phyloP scores from a whole-genome alignment of 495 filamentous ascomycete species.

The Neurospora pannonica region DNA sequence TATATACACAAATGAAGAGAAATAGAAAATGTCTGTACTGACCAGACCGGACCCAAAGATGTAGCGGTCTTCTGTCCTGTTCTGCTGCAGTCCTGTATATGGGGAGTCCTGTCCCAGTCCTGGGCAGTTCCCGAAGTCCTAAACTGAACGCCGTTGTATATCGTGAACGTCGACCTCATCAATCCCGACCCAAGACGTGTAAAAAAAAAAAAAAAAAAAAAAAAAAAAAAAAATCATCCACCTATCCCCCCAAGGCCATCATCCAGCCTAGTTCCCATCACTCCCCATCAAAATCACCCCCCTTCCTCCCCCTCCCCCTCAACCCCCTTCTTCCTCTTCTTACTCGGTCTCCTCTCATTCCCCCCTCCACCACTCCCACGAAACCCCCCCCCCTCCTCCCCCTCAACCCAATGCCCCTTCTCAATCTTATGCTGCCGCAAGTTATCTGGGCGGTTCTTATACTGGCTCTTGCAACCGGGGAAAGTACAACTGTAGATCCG shows the following conservation, averaged over 20 bases:
- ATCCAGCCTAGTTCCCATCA: neutral
- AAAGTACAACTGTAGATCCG: slow-evolving; percentile 38
- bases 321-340: slow-evolving; percentile 29
- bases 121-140: neutral
- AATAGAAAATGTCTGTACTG: neutral
- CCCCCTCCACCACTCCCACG: neutral
- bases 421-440: slow-evolving; percentile 41
- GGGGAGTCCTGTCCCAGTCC: neutral
- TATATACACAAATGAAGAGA: neutral
- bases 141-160: neutral
- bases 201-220: neutral
- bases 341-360: slow-evolving; percentile 25
- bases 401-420: slow-evolving; percentile 36
- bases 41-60: neutral
- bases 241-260: neutral
- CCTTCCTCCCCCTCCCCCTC: slow-evolving; percentile 3
- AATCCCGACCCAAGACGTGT: neutral
- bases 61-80: neutral
- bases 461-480: slow-evolving; percentile 38
- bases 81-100: neutral
- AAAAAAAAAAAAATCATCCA: neutral
- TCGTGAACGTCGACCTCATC: neutral
- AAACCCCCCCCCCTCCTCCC: slow-evolving; percentile 15
- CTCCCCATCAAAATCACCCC: neutral
- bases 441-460: slow-evolving; percentile 42